Evolutionary conservation across 2,329 filamentous ascomycete genomes (phyloP), one percentile per base, ranked within the genome.

Genomic region (Monosporascus sp.): DNA sequence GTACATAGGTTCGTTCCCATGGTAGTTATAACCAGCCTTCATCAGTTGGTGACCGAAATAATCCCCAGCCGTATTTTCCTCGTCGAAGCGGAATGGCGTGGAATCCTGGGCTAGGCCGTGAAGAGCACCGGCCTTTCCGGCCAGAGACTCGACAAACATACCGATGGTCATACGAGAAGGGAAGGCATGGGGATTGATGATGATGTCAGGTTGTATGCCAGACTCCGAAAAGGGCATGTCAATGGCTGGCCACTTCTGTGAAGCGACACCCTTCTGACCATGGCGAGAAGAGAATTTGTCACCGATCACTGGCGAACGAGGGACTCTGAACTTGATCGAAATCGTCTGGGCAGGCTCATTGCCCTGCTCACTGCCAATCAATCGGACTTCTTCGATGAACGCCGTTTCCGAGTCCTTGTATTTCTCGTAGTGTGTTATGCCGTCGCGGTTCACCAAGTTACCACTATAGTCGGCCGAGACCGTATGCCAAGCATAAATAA

Each of bases 151-250:
- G 67, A 99, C 85, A 72, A 99, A 97, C 90, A 97, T 97, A 68
- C 94, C 94, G 68, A 99, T 99, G 20, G 94, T 99, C 94, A 99
- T 99, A 73, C 94, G 92, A 46, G 93, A 97, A 7, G 94, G 94
- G 81, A 99, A 99, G 67, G 94, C 94, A 80, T 99, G 94, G 41
- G 94, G 94, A 75, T 99, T 99, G 79, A 99, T 99, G 73, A 99
- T 99, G 65, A 96, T 81, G 72, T 99, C 94, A 9, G 94, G 94
- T 67, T 97, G 92, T 56, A 99, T 97, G 51, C 94, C 94, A 6
- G 88, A 89, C 74, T 99, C 94, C 3, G 90, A 91, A 74, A 97
- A 99, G 3, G 94, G 94, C 89, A 99, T 94, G 70, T 97, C 92
- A 55, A 89, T 78, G 2, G 86, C 82, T 0, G 92, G 94, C 91